These are phyloP conservation scores for Melastoma malabathricum DNA, from an alignment of 345 rosid species.

Conservation along the genomic window DNA sequence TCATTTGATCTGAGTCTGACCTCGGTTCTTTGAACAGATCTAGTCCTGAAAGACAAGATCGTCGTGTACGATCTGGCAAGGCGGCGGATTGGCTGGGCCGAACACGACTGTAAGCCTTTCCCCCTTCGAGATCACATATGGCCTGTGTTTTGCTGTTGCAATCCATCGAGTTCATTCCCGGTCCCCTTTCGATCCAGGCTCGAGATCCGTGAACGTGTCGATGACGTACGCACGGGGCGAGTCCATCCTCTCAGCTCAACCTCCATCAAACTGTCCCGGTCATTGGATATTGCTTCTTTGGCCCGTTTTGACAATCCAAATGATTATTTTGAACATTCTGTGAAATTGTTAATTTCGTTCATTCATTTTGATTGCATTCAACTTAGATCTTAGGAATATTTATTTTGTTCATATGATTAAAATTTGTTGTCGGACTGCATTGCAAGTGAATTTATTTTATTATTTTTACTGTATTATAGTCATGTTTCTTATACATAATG, in stretches of 20 bases:
- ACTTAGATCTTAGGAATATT: too few relatives aligned
- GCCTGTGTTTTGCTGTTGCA: background rate
- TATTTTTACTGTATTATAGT: too few relatives aligned
- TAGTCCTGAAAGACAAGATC: slow-evolving; percentile 80
- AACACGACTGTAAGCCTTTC: slow-evolving; percentile 67
- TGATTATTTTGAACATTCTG: background rate
- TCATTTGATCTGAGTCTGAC: slow-evolving; percentile 1
- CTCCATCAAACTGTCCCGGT: slow-evolving; percentile 25
- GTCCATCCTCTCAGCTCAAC: slow-evolving; percentile 36
- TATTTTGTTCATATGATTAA: too few relatives aligned
- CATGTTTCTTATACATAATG: too few relatives aligned
- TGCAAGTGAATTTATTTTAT: too few relatives aligned
- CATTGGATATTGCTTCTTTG: slow-evolving; percentile 17
- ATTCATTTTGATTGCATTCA: too few relatives aligned
- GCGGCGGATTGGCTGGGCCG: slow-evolving; percentile 82
- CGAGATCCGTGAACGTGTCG: slow-evolving; percentile 70
- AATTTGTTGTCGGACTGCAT: too few relatives aligned
- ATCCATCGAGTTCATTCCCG: background rate
- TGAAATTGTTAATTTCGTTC: too few relatives aligned
- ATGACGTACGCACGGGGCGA: slow-evolving; percentile 44
- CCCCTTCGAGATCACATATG: background rate
- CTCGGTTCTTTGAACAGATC: slow-evolving; percentile 42
- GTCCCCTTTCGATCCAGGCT: slow-evolving; percentile 31
- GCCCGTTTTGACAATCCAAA: slow-evolving; percentile 19
- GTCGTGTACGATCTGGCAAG: slow-evolving; percentile 70